Evolutionary conservation across 768 basidiomycete species (phyloP).

Genomic region (Pulveroboletus sp.): DNA sequence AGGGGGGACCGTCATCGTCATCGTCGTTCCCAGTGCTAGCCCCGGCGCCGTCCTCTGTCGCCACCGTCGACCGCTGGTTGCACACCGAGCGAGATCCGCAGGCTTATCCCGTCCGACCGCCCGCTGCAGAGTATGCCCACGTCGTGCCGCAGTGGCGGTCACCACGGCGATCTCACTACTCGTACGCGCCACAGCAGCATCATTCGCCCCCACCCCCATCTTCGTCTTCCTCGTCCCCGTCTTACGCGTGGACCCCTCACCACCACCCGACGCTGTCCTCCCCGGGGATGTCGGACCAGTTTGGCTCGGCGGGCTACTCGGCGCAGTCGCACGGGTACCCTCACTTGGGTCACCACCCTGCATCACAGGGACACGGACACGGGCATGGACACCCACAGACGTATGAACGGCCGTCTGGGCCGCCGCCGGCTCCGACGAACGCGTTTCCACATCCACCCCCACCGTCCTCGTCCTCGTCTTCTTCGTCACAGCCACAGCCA

Average conservation of each 20-base stretch:
- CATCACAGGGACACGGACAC: conserved; percentile 18
- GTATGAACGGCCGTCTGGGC: too few relatives aligned
- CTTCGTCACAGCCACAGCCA: conserved; percentile 3
- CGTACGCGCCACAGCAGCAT: conserved; percentile 22
- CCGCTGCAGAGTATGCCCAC: conserved; percentile 4
- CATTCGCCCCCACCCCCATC: background rate
- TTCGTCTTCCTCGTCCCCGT: conserved; percentile 5
- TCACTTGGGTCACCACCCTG: conserved; percentile 16
- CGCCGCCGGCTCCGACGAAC: too few relatives aligned
- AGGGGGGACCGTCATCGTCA: too few relatives aligned
- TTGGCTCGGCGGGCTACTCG: conserved; percentile 9
- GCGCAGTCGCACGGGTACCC: conserved; percentile 7
- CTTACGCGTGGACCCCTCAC: conserved; percentile 15
- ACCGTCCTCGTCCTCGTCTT: conserved; percentile 1
- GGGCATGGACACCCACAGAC: too few relatives aligned
- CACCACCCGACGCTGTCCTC: too few relatives aligned
- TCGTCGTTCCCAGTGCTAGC: too few relatives aligned
- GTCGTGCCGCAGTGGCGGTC: conserved; percentile 25
- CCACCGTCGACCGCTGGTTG: conserved; percentile 17
- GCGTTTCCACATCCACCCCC: too few relatives aligned
- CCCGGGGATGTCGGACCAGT: conserved; percentile 1
- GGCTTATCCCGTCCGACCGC: conserved; percentile 1
- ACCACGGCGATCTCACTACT: conserved; percentile 24
- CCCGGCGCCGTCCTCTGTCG: background rate
- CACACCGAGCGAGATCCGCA: conserved; percentile 14